Conservation (phyloP, 768 basidiomycete genomes). For the Termitomyces sp. region DNA sequence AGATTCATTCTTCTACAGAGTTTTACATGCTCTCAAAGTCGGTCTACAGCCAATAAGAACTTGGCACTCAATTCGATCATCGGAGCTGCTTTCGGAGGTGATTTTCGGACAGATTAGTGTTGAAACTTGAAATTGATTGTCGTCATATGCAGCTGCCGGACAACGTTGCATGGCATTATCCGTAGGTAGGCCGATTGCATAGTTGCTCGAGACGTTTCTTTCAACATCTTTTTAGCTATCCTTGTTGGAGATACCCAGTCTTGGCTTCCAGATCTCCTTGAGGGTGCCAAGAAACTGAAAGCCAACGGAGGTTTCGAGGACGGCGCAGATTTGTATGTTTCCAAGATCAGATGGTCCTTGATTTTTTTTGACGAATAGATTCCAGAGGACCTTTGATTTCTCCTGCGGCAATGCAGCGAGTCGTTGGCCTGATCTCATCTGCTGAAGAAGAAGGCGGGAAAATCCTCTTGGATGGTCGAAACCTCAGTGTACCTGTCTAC, state of each 20-base stretch:
- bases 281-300: conserved; percentile 72
- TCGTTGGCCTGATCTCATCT: conserved; percentile 68
- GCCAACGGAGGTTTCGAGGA: conserved; percentile 90
- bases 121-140: conserved; percentile 1
- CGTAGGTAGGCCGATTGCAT: conserved; percentile 50
- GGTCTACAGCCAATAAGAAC: conserved; percentile 75
- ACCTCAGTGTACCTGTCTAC: conserved; percentile 61
- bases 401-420: conserved; percentile 73
- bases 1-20: conserved; percentile 11
- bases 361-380: neutral
- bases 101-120: conserved; percentile 12
- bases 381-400: conserved; percentile 76
- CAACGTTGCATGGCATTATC: conserved; percentile 98
- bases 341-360: neutral
- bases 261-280: conserved; percentile 85
- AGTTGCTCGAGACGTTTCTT: neutral
- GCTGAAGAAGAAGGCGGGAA: conserved; percentile 77
- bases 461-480: conserved; percentile 83
- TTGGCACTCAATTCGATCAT: conserved; percentile 86
- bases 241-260: conserved; percentile 74
- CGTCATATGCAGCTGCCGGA: conserved; percentile 64
- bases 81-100: conserved; percentile 91
- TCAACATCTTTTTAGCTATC: conserved; percentile 38
- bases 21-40: neutral
- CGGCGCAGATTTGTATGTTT: conserved; percentile 69